Base-by-base conservation (phyloP, 441 rosid species). In the Erysimum cheiri region DNA sequence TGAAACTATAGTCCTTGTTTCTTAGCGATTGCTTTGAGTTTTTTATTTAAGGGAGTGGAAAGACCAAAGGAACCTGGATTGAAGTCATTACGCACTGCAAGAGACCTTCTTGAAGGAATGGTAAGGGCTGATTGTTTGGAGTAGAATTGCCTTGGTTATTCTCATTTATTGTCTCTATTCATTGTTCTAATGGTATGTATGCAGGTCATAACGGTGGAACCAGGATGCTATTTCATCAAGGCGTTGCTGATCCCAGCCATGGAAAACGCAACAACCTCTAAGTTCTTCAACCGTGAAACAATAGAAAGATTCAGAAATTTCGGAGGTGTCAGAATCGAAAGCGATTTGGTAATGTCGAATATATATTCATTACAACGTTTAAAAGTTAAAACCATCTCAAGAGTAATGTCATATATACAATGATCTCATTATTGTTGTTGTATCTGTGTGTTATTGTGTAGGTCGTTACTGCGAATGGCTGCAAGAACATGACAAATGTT, bases 301-400 rank as follows among this genome's bases (percentile, higher is more conserved):
- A 65, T 90, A 29, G 80, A 67, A 52, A 85, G 85, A 82, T 94
- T 89, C 77, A 88, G 46, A 75, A 82, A 81, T 53, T 83, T 89
- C 50, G 98, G 98, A 26, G 98, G 98, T 58, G 97, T 94, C 78
- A 88, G 99, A 60, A 94, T 94, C 43, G 99, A 91, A 78, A 94
- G 99, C 53, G 97, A 91, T 40, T 81, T 94, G 96, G 99, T 94
- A 93, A 46, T 4, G 7, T 44, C 35, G 12, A 31, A 9, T 5
- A 19, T 8, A 15, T n/a, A 7, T 54, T 15, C 63, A 33, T 3
- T 33, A 24, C 33, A 43, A 66, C 53, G 2, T 43, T 31, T 35
- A 60, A 13, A 8, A n/a, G 33, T 36, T 22, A 13, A 33, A 54
- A 32, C 46, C 2, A 2, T 22, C n/a, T 9, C 15, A 31, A 32